Conservation (phyloP, 495 filamentous ascomycete genomes). For the Haplographium delicatum region DNA sequence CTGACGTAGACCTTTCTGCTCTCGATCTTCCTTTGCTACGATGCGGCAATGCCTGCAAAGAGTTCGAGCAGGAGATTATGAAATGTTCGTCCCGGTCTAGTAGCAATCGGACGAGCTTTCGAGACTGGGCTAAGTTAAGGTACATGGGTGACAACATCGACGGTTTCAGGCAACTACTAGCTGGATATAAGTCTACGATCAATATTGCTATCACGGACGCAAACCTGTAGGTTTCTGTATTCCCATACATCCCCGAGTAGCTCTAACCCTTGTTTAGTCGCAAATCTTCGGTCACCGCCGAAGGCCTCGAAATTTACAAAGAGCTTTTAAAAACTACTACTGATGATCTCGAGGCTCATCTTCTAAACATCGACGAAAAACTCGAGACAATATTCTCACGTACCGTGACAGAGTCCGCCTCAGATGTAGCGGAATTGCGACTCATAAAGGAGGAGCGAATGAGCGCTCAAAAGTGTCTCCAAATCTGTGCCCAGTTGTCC, state of each 20-base stretch:
- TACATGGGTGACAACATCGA: conserved; percentile 32
- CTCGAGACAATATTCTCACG: conserved; percentile 25
- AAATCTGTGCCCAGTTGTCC: conserved; percentile 37
- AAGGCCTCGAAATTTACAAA: conserved; percentile 30
- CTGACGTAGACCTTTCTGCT: conserved; percentile 22
- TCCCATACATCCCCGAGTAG: conserved; percentile 5
- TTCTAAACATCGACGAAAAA: conserved; percentile 35
- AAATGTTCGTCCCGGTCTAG: conserved; percentile 25
- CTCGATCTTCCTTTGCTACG: conserved; percentile 28
- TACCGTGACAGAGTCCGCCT: conserved; percentile 13
- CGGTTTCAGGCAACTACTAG: conserved; percentile 29
- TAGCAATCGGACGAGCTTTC: conserved; percentile 26
- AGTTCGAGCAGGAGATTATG: conserved; percentile 27
- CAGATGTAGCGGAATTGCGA: conserved; percentile 29
- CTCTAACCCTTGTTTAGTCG: conserved; percentile 21
- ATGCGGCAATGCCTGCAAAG: conserved; percentile 31
- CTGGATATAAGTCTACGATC: conserved; percentile 39
- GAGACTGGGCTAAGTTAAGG: conserved; percentile 32
- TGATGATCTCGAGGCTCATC: conserved; percentile 33
- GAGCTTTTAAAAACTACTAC: conserved; percentile 33
- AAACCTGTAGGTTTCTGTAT: conserved; percentile 32
- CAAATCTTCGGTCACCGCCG: conserved; percentile 28
- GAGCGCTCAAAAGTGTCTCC: conserved; percentile 39
- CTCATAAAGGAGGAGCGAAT: conserved; percentile 35
- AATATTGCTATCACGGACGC: conserved; percentile 35